Evolutionary conservation across 768 basidiomycete species (phyloP).

Genomic region (Galerina marginata): DNA sequence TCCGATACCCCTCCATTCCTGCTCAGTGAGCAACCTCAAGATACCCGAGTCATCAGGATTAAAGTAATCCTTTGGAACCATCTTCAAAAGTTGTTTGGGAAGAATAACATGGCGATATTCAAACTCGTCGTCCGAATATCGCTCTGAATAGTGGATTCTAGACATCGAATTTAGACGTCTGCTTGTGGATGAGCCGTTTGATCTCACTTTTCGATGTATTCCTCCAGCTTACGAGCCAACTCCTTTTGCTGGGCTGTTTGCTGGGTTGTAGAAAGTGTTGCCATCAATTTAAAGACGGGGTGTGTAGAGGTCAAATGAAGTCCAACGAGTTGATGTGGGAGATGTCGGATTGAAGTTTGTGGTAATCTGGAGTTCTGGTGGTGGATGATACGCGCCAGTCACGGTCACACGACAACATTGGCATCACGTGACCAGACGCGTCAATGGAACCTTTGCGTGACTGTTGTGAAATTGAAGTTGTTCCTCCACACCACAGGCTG

Average conservation of each 20-base stretch:
- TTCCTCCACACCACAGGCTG: not conserved
- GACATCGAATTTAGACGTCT: conserved; percentile 20
- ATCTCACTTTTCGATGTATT: conserved; percentile 77
- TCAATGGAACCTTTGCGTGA: conserved; percentile 1
- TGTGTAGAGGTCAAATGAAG: not conserved
- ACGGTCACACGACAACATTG: conserved; percentile 22
- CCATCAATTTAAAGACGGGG: not conserved
- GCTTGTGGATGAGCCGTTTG: conserved; percentile 5
- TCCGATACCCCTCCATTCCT: conserved; percentile 96
- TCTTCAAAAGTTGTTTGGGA: conserved; percentile 92
- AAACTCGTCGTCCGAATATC: conserved; percentile 89
- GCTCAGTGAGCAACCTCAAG: conserved; percentile 81
- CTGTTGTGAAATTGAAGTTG: not conserved
- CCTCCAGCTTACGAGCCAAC: conserved; percentile 62
- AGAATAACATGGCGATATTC: conserved; percentile 98
- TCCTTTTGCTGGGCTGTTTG: conserved; percentile 43
- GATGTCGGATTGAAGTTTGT: not conserved
- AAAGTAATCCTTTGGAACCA: conserved; percentile 89
- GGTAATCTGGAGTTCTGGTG: not conserved
- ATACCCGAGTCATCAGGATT: conserved; percentile 75
- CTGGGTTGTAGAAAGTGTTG: conserved; percentile 34
- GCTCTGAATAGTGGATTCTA: conserved; percentile 90
- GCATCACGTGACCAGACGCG: conserved; percentile 30
- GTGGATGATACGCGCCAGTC: conserved; percentile 23
- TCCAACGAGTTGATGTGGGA: not conserved